Evolutionary conservation across 257 asterid species (phyloP), one percentile per base, ranked within the genome.

Genomic region (Haberlea rhodopensis): DNA sequence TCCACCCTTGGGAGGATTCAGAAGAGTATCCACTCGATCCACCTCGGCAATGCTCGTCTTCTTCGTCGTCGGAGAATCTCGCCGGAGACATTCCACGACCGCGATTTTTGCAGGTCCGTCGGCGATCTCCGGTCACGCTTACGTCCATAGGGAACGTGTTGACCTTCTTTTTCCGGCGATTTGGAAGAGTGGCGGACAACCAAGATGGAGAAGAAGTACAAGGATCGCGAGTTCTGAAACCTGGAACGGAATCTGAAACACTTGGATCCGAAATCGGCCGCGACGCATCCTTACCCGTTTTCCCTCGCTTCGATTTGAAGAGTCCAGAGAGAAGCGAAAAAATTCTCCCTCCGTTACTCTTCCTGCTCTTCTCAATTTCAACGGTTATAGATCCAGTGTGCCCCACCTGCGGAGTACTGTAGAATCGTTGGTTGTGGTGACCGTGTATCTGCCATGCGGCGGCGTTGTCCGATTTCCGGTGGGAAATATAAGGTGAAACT

Each of bases 1-100:
- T 81, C 86, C 83, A 75, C 52, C 72, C 76, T 57, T 67, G 81
- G 0, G 80, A 75, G 13, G 81, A 78, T 63, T 81, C 80, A 48
- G 80, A 75, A 0, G 84, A 78, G 71, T 73, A 76, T 0, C 87
- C 87, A 65, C 84, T 81, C 25, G 81, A 78, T 69, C 69, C 74
- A 45, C 66, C 75, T 52, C 59, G 60, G 60, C 67, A 81, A 72
- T 78, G 80, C 67, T 67, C 79, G 62, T 75, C n/a, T n/a, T n/a
- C n/a, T n/a, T n/a, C n/a, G n/a, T n/a, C 84, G 45, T 78, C 84
- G 54, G 78, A 71, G 32, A 25, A 68, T 19, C 80, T 66, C 31
- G 67, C 84, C n/a, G 87, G 87, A 1, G 87, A 81, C 82, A 81
- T 70, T 69, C 82, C 83, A 18, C 81, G 73, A 18, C 74, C 82